phyloP scores from a whole-genome alignment of 1,139 yeast genomes.

The Blastobotrys petasosporus region DNA sequence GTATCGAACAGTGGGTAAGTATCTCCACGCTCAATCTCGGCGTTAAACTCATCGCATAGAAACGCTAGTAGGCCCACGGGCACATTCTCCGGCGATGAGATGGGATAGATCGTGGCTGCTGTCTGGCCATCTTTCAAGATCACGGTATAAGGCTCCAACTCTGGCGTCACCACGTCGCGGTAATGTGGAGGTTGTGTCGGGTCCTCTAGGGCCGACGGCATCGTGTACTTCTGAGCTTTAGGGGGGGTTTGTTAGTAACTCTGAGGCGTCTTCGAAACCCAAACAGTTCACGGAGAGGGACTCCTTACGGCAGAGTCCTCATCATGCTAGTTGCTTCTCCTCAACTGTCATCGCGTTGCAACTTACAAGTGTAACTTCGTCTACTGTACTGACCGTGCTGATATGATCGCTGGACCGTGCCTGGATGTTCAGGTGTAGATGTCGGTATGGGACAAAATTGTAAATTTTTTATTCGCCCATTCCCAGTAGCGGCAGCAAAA shows the following conservation, averaged over 20 bases:
- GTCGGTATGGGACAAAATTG: not conserved
- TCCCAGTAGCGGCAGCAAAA: no score
- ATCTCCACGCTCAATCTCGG: slow-evolving; percentile 86
- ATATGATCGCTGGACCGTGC: slow-evolving; percentile 6
- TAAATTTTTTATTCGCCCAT: no score
- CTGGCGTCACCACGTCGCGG: slow-evolving; percentile 34
- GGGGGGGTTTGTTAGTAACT: not conserved
- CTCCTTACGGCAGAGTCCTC: not conserved
- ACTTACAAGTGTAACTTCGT: not conserved
- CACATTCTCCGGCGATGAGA: slow-evolving; percentile 53
- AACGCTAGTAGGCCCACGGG: slow-evolving; percentile 78
- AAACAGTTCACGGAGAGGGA: no score
- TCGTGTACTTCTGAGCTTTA: slow-evolving; percentile 13
- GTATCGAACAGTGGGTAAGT: slow-evolving; percentile 81
- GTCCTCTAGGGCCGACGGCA: slow-evolving; percentile 41
- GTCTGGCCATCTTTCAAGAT: slow-evolving; percentile 83
- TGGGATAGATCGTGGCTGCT: slow-evolving; percentile 86
- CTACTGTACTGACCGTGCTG: slow-evolving; percentile 5
- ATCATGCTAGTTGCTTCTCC: slow-evolving; percentile 3
- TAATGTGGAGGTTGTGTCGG: slow-evolving; percentile 41
- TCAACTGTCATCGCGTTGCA: no score
- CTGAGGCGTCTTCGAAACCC: not conserved
- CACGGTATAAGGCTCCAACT: slow-evolving; percentile 44
- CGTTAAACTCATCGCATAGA: slow-evolving; percentile 84
- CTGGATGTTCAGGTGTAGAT: slow-evolving; percentile 8